Evolutionary conservation across 768 basidiomycete species (phyloP).

Genomic region (Infundibulicybe gibba): DNA sequence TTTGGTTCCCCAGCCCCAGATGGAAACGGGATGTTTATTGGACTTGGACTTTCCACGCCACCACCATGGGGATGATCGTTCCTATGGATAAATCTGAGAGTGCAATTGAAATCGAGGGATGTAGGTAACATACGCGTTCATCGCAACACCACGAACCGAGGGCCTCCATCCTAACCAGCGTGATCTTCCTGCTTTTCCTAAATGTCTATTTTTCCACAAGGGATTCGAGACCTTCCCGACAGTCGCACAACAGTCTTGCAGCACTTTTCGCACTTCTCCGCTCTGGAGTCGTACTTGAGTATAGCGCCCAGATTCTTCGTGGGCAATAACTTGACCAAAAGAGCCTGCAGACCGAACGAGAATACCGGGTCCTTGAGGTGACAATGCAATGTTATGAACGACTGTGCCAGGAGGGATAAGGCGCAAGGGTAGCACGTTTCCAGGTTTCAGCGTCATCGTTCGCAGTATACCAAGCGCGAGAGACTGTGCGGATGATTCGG

Average conservation of each 20-base stretch:
- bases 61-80: slow-evolving; percentile 95
- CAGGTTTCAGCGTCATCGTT: slow-evolving; percentile 78
- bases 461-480: slow-evolving; percentile 86
- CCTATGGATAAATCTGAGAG: slow-evolving; percentile 30
- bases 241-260: slow-evolving; percentile 80
- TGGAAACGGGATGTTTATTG: slow-evolving; percentile 88
- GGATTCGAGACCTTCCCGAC: slow-evolving; percentile 89
- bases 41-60: slow-evolving; percentile 96
- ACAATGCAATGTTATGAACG: slow-evolving; percentile 82
- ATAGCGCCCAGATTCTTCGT: slow-evolving; percentile 70
- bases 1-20: slow-evolving; percentile 92
- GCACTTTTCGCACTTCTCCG: slow-evolving; percentile 87
- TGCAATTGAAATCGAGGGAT: background rate
- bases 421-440: slow-evolving; percentile 89
- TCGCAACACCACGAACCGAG: slow-evolving; percentile 89
- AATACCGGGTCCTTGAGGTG: slow-evolving; percentile 69
- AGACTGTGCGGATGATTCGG: slow-evolving; percentile 42
- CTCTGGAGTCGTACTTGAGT: slow-evolving; percentile 84
- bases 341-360: slow-evolving; percentile 91
- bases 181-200: slow-evolving; percentile 90
- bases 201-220: slow-evolving; percentile 75
- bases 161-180: slow-evolving; percentile 88
- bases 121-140: slow-evolving; percentile 76
- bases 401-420: slow-evolving; percentile 91
- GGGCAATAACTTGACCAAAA: slow-evolving; percentile 76